Percentiles rank a stretch among this genome's conserved stretches.
Conservation (phyloP, 1,139 yeast genomes). For the Hyphopichia khmerensis region DNA sequence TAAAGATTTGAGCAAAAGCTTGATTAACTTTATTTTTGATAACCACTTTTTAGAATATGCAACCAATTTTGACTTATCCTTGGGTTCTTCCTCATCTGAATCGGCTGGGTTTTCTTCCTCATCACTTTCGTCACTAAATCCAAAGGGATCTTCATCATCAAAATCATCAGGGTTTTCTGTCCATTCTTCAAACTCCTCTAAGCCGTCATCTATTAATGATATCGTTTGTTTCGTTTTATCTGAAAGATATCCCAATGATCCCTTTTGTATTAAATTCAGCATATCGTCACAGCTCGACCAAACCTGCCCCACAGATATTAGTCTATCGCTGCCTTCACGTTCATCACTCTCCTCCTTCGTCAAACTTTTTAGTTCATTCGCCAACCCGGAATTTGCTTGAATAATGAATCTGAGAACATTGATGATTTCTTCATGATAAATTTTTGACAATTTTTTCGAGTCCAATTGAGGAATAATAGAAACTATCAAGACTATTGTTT, state of each 20-base stretch:
- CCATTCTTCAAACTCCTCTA: slow-evolving; percentile 68
- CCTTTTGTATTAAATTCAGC: slow-evolving; percentile 37
- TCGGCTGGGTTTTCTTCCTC: slow-evolving; percentile 27
- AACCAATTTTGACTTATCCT: slow-evolving; percentile 24
- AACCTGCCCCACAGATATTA: slow-evolving; percentile 59
- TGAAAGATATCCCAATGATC: slow-evolving; percentile 52
- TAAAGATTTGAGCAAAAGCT: slow-evolving; percentile 53
- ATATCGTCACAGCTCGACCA: slow-evolving; percentile 62
- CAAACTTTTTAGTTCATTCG: slow-evolving; percentile 27
- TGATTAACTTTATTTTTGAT: slow-evolving; percentile 53
- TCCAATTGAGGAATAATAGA: slow-evolving; percentile 48
- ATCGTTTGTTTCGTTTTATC: slow-evolving; percentile 45
- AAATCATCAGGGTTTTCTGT: slow-evolving; percentile 53
- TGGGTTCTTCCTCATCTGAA: slow-evolving; percentile 18
- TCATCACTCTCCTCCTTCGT: slow-evolving; percentile 24
- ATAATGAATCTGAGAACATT: slow-evolving; percentile 28
- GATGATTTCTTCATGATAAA: slow-evolving; percentile 42
- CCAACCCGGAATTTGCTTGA: slow-evolving; percentile 18
- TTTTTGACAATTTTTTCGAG: slow-evolving; percentile 33
- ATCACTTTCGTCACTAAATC: slow-evolving; percentile 24
- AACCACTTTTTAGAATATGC: slow-evolving; percentile 49
- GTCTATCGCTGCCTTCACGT: slow-evolving; percentile 29
- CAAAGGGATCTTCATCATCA: slow-evolving; percentile 42
- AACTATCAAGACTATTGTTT: slow-evolving; percentile 41
- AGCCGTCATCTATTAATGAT: slow-evolving; percentile 57